Percentiles rank a stretch among this genome's conserved stretches.
phyloP scores from a whole-genome alignment of 441 rosid species.

The Adansonia rubrostipa region DNA sequence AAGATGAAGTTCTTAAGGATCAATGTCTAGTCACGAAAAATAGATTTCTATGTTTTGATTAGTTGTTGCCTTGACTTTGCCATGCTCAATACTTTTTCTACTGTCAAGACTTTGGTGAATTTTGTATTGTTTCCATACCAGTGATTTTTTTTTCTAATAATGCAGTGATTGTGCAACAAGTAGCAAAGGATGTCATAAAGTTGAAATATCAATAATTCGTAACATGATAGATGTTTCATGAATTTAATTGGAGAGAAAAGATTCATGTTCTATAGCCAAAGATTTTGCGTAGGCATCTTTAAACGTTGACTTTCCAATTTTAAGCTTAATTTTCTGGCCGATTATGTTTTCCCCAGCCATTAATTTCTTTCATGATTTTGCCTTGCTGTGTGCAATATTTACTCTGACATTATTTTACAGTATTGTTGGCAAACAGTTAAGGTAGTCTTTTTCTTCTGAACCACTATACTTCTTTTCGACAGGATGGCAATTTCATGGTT shows the following conservation, averaged over 20 bases:
- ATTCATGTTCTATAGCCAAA: slow-evolving; percentile 18
- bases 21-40: neutral
- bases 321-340: neutral
- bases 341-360: neutral
- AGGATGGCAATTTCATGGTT: slow-evolving; percentile 97
- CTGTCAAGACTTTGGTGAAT: neutral
- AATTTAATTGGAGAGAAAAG: slow-evolving; percentile 11
- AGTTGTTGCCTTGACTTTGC: neutral
- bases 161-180: slow-evolving; percentile 13
- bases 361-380: slow-evolving; percentile 15
- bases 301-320: neutral
- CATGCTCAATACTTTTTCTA: neutral
- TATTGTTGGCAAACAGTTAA: slow-evolving; percentile 11
- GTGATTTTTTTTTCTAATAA: neutral
- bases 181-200: slow-evolving; percentile 3
- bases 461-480: slow-evolving; percentile 32
- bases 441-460: slow-evolving; percentile 25
- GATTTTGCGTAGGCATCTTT: neutral
- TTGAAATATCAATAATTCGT: neutral
- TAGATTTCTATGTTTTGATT: slow-evolving; percentile 12
- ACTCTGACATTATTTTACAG: neutral
- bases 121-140: neutral
- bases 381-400: neutral
- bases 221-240: slow-evolving; percentile 11
- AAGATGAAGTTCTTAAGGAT: slow-evolving; percentile 7